Evolutionary conservation across 495 filamentous ascomycete genomes (phyloP), one percentile per base, ranked within the genome.

Genomic region (Aspergillus olivimuriae): DNA sequence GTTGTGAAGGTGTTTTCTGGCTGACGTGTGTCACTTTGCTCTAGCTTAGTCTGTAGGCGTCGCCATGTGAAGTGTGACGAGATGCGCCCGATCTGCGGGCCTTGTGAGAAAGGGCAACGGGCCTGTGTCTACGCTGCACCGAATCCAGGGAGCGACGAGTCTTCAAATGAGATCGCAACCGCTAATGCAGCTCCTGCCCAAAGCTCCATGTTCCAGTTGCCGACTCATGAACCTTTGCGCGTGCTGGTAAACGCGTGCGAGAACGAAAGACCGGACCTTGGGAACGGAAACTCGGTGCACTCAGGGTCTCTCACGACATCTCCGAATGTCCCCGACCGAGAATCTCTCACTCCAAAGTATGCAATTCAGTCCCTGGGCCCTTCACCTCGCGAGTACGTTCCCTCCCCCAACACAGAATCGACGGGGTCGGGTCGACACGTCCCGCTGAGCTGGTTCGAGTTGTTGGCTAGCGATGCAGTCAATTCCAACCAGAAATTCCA

Each of bases 11-110:
- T 17, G 4, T 33, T 16, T 19, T 31, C 33, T 7, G 20, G 10
- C 41, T 50, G 15, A 50, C 35, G 6, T 4, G 20, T 14, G n/a
- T n/a, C n/a, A n/a, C n/a, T n/a, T n/a, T n/a, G n/a, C n/a, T 20
- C 17, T 11, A 62, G 59, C 41, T 34, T 58, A 14, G 47, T 56
- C 28, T 62, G 59, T 52, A 62, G 60, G 41, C 48, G 51, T 15
- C 50, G 60, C n/a, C 60, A 62, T 41, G 60, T 62, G 32, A 62
- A 62, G 35, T 62, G 60, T 22, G 60, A 62, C 18, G 60, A 60
- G 44, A 48, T 47, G 23, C 60, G 47, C 9, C 60, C 60, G 12
- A 56, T 53, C 39, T 62, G 60, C 48, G 56, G 56, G 18, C 60
- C 60, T 39, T 62, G 60, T 39, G 44, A 48, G 6, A 62, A 62